phyloP scores from a whole-genome alignment of 306 rosid species.

The Prunus persica region DNA sequence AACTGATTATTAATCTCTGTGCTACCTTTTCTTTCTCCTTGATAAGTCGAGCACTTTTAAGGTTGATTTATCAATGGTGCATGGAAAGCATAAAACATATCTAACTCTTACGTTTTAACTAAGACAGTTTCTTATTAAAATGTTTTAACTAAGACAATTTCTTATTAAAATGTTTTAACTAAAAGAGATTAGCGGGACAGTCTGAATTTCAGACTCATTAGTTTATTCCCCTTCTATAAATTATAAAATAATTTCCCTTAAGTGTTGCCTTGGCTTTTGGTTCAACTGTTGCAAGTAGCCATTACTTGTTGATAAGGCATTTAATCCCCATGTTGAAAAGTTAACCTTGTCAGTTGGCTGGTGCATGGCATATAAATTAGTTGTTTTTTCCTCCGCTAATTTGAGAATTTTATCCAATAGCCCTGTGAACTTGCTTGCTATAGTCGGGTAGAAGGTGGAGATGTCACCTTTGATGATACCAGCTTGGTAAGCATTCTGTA shows the following conservation, averaged over 20 bases:
- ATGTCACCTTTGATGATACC: conserved; percentile 78
- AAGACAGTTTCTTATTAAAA: neutral
- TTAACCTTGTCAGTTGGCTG: neutral
- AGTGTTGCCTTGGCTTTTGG: neutral
- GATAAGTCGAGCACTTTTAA: neutral
- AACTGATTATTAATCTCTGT: neutral
- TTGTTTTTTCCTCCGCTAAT: conserved; percentile 3
- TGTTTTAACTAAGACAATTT: neutral
- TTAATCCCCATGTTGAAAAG: neutral
- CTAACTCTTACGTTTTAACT: neutral
- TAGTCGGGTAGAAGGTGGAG: conserved; percentile 91
- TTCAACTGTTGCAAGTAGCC: neutral
- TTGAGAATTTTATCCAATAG: conserved; percentile 41
- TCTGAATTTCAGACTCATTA: neutral
- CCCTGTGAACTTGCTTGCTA: conserved; percentile 86
- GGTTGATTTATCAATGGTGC: neutral
- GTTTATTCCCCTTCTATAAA: neutral
- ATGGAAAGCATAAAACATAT: neutral
- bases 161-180: neutral
- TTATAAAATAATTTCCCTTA: neutral
- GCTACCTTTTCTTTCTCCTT: neutral
- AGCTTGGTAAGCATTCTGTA: conserved; percentile 60
- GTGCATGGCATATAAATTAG: neutral
- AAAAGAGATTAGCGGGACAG: neutral
- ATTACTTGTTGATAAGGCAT: neutral